Conservation (phyloP, 176 grass and related monocot species). For the Oropetium thomaeum region DNA sequence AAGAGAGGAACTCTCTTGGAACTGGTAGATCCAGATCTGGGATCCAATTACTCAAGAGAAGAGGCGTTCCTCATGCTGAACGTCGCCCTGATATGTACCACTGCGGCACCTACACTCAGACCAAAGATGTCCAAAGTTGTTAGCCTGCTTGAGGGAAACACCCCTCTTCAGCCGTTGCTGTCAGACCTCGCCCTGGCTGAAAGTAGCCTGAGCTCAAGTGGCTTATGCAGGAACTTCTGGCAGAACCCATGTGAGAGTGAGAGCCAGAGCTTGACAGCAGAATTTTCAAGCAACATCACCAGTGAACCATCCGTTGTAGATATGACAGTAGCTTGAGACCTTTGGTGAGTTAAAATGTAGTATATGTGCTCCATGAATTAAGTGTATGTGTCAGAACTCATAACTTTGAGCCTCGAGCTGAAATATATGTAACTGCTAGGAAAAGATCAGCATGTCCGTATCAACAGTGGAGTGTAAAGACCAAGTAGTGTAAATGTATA, state of each 20-base stretch:
- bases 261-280: constrained; percentile 40
- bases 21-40: constrained; percentile 75
- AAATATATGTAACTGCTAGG: constrained; percentile 17
- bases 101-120: constrained; percentile 79
- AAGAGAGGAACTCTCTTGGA: constrained; percentile 70
- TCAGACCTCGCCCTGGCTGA: constrained; percentile 47
- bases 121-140: constrained; percentile 81
- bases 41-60: constrained; percentile 65
- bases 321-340: constrained; percentile 36
- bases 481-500: background rate
- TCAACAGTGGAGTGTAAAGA: constrained; percentile 16
- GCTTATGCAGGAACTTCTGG: constrained; percentile 63
- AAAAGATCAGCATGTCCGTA: background rate
- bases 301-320: constrained; percentile 29
- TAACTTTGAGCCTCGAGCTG: background rate
- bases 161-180: constrained; percentile 55
- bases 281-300: constrained; percentile 32
- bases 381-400: constrained; percentile 21
- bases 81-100: constrained; percentile 72
- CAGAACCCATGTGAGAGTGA: constrained; percentile 51
- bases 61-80: constrained; percentile 76
- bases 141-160: constrained; percentile 73
- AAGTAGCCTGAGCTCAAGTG: constrained; percentile 38
- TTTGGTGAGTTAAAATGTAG: constrained; percentile 12
- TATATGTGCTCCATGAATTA: background rate